Percentiles rank a stretch among this genome's conserved stretches.
Conservation (phyloP, 139 green algal species). For the Picochlorum sp. region DNA sequence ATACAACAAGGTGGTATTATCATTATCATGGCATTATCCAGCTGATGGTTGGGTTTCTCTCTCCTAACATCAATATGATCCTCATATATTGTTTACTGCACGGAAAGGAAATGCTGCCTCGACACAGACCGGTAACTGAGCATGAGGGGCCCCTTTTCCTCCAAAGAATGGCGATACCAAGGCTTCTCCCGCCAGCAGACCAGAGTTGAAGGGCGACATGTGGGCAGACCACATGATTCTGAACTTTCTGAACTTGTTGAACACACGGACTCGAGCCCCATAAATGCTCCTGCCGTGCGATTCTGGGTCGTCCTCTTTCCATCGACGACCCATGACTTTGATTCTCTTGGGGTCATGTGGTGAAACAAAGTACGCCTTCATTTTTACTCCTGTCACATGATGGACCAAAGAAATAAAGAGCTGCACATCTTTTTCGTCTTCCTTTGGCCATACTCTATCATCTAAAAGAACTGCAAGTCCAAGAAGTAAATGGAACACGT, state of each 20-base stretch:
- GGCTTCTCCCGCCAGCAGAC: slow-evolving; percentile 28
- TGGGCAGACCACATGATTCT: slow-evolving; percentile 13
- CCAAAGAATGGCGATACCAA: slow-evolving; percentile 33
- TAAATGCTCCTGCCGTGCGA: not conserved
- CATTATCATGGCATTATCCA: too few relatives aligned
- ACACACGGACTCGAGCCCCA: not conserved
- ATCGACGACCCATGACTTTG: not conserved
- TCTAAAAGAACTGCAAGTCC: slow-evolving; percentile 19
- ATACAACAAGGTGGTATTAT: too few relatives aligned
- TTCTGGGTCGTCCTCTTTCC: not conserved
- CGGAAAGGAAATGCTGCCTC: slow-evolving; percentile 14
- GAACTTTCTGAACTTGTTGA: not conserved
- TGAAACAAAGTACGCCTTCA: slow-evolving; percentile 14
- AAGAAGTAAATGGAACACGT: slow-evolving; percentile 36
- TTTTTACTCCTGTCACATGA: slow-evolving; percentile 16
- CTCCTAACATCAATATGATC: too few relatives aligned
- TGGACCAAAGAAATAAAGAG: slow-evolving; percentile 17
- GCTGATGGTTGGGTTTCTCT: too few relatives aligned
- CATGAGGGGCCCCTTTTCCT: not conserved
- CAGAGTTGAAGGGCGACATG: slow-evolving; percentile 26
- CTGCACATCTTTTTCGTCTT: slow-evolving; percentile 15
- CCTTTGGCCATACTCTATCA: slow-evolving; percentile 13
- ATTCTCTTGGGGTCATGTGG: not conserved
- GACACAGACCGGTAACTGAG: slow-evolving; percentile 14
- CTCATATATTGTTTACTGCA: not conserved